Conservation (phyloP, 2,329 filamentous ascomycete species). For the Fusarium succisae region DNA sequence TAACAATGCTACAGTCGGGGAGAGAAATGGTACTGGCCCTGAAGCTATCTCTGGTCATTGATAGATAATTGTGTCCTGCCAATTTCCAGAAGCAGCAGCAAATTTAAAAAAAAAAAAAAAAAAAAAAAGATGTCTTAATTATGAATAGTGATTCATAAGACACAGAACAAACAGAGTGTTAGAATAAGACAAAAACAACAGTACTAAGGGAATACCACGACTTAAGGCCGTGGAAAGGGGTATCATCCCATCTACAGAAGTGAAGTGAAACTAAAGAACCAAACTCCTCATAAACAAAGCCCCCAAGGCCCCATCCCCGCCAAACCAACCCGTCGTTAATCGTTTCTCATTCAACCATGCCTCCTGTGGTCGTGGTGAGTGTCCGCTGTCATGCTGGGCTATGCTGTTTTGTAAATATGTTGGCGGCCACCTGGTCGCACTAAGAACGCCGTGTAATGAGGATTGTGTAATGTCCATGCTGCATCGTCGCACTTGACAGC, state of each 20-base stretch:
- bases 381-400: conserved; percentile 13
- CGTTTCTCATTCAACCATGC: conserved; percentile 39
- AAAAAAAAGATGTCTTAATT: not conserved
- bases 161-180: not conserved
- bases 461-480: conserved; percentile 23
- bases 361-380: conserved; percentile 15
- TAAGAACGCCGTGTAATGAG: conserved; percentile 38
- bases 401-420: conserved; percentile 34
- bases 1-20: conserved; percentile 59
- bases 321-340: conserved; percentile 39
- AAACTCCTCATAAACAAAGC: conserved; percentile 31
- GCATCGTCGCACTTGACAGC: conserved; percentile 28
- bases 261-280: conserved; percentile 37
- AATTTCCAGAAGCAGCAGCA: conserved; percentile 6
- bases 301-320: conserved; percentile 14
- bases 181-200: conserved; percentile 4
- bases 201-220: conserved; percentile 15
- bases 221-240: conserved; percentile 44
- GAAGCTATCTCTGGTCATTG: conserved; percentile 52
- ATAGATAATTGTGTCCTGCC: conserved; percentile 14
- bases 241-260: conserved; percentile 53
- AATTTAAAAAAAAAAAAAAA: not conserved
- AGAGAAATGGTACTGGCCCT: conserved; percentile 64
- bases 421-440: conserved; percentile 23
- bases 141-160: not conserved